A percentile compares a stretch with the other conserved stretches of the same genome.
These are phyloP conservation scores for Trichoderma aggressivum DNA, from an alignment of 2,329 filamentous ascomycete species.

Conservation along the genomic window DNA sequence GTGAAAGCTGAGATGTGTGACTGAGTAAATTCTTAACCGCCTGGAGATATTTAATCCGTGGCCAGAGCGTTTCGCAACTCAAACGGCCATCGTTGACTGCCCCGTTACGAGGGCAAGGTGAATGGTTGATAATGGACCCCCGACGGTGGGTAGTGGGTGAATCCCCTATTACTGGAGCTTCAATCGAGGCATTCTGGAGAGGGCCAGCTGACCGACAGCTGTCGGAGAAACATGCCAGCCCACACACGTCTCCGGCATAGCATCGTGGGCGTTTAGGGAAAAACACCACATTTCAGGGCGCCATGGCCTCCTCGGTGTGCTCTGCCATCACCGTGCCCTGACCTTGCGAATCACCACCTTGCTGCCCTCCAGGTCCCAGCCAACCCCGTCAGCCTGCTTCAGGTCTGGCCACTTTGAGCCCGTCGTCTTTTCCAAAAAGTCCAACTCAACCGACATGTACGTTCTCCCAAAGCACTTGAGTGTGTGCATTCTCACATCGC, in stretches of 20 bases:
- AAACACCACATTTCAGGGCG: neutral
- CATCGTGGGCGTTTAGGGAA: neutral
- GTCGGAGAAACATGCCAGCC: neutral
- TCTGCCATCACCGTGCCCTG: constrained; percentile 37
- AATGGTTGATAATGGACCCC: neutral
- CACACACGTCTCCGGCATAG: neutral
- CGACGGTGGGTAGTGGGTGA: neutral
- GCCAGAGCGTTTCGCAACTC: neutral
- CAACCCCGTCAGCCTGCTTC: constrained; percentile 65
- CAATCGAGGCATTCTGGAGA: neutral
- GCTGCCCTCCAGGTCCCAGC: constrained; percentile 75
- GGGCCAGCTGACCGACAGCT: neutral
- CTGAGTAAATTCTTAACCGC: neutral
- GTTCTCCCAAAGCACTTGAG: constrained; percentile 82
- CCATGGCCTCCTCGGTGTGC: neutral
- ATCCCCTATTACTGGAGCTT: neutral
- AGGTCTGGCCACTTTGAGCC: constrained; percentile 71
- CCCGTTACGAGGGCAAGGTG: constrained; percentile 4
- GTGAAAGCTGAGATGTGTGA: neutral
- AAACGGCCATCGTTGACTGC: neutral
- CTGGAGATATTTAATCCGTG: neutral
- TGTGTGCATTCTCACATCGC: constrained; percentile 68
- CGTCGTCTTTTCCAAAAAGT: constrained; percentile 66
- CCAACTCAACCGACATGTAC: constrained; percentile 70
- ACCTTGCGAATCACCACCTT: constrained; percentile 71